A percentile compares a stretch with the other conserved stretches of the same genome.
These are phyloP conservation scores for Leptodermis oblonga DNA, from an alignment of 257 asterid genomes.

Conservation along the genomic window DNA sequence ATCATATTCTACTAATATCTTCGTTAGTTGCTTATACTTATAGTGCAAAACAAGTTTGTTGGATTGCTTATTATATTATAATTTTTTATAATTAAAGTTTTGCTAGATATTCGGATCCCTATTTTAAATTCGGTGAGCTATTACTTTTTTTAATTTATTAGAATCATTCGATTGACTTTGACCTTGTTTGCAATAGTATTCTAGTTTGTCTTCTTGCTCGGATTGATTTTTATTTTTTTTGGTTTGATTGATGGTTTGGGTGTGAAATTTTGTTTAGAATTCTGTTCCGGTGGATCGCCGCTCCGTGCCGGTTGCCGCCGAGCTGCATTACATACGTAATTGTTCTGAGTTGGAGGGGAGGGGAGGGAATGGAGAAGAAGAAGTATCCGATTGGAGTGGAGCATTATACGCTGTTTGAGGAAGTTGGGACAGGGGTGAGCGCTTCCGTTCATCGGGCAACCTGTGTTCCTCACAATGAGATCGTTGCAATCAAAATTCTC, in stretches of 20 bases:
- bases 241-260: background rate
- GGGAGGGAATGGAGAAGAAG: slow-evolving; percentile 58
- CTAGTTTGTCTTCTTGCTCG: background rate
- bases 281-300: slow-evolving; percentile 29
- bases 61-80: background rate
- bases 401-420: slow-evolving; percentile 68
- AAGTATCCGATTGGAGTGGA: slow-evolving; percentile 94
- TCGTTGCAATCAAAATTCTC: slow-evolving; percentile 83
- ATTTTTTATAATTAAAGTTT: background rate
- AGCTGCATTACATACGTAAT: slow-evolving; percentile 27
- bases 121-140: slow-evolving; percentile 11
- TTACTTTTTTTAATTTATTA: background rate
- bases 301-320: background rate
- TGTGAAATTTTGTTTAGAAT: slow-evolving; percentile 28
- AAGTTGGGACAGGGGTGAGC: slow-evolving; percentile 88
- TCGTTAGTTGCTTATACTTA: slow-evolving; percentile 10
- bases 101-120: slow-evolving; percentile 19
- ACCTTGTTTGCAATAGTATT: background rate
- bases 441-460: slow-evolving; percentile 89
- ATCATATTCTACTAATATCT: too few species aligned
- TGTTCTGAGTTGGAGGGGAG: background rate
- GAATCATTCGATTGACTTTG: background rate
- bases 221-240: background rate
- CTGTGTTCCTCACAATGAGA: slow-evolving; percentile 58
- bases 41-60: slow-evolving; percentile 7